Evolutionary conservation across 768 basidiomycete species (phyloP).

Genomic region (Mycena kentingensis): DNA sequence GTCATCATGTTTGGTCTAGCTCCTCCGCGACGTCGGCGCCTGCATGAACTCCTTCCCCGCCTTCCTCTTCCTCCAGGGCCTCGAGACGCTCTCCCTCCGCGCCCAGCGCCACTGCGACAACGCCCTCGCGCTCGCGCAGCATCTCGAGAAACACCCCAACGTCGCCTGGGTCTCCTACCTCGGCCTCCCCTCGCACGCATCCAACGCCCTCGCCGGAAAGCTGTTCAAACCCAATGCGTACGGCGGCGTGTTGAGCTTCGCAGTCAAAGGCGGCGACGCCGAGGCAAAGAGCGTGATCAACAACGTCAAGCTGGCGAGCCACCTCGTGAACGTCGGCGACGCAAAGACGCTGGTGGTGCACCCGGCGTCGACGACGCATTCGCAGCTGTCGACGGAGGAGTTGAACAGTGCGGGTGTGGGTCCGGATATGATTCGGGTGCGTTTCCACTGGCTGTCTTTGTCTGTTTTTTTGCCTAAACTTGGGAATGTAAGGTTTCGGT

Average conservation of each 20-base stretch:
- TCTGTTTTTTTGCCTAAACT: neutral
- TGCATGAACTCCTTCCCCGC: conserved; percentile 70
- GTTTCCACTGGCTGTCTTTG: too few relatives aligned
- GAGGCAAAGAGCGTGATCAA: conserved; percentile 67
- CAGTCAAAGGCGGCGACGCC: conserved; percentile 59
- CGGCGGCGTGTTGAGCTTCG: conserved; percentile 80
- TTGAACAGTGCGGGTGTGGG: conserved; percentile 69
- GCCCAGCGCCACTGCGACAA: conserved; percentile 73
- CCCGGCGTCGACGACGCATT: conserved; percentile 77
- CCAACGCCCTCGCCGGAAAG: conserved; percentile 58
- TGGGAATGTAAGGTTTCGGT: conserved; percentile 34
- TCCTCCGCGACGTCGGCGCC: conserved; percentile 69
- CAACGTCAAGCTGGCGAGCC: conserved; percentile 65
- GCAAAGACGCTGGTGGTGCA: conserved; percentile 83
- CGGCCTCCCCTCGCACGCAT: conserved; percentile 64
- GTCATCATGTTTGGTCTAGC: conserved; percentile 31
- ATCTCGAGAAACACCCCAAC: conserved; percentile 63
- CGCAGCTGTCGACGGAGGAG: conserved; percentile 64
- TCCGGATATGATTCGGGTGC: conserved; percentile 71
- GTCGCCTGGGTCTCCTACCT: conserved; percentile 81
- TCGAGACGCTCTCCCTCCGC: conserved; percentile 75
- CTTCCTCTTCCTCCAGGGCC: conserved; percentile 75
- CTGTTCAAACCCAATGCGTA: conserved; percentile 56
- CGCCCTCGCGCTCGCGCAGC: conserved; percentile 62
- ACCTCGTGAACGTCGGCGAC: conserved; percentile 75